Evolutionary conservation across 1,139 yeast species (phyloP), one percentile per base, ranked within the genome.

Genomic region (Pichia sp.): DNA sequence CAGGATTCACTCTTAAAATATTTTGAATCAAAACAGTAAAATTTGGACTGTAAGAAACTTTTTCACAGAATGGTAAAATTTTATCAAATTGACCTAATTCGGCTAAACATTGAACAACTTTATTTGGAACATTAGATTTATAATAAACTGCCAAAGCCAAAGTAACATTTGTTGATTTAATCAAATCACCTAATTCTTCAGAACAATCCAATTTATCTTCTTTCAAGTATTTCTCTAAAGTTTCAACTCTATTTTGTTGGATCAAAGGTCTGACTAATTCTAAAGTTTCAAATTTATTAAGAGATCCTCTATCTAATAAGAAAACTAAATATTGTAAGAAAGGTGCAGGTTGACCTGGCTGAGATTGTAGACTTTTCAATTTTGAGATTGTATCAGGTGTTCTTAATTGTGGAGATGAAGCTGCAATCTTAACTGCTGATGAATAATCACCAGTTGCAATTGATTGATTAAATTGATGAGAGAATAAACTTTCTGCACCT

Each of bases 51-150:
- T 84, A 92, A 54, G 82, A 82, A 52, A 85, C 95, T 71, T 88
- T 87, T 68, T 86, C 85, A 68, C 96, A 86, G 70, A 87, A 94
- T 49, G 98, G 97, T 60, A 89, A 70, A 56, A 94, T 92, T 73
- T 90, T 92, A 67, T 90, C 98, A 66, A 89, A 90, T 71, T 92
- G 96, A 51, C 97, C 97, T 60, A 90, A 74, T 70, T 94, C 98
- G 49, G 97, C 98, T 60, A 94, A 76, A 56, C 89, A 81, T 29
- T 94, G 81, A 48, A 94, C 95, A 50, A 92, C 97, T 72, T 94
- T 92, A 60, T 88, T 78, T 59, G 95, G 90, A 47, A 80, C 79
- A 57, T 86, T 78, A 39, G 97, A 84, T 60, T 95, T 81, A 64
- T 90, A 75, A 67, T 92, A 94, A 53, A 94, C 94, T 31, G 95